phyloP scores from a whole-genome alignment of 495 filamentous ascomycete species.

The Penicillium bialowiezense region DNA sequence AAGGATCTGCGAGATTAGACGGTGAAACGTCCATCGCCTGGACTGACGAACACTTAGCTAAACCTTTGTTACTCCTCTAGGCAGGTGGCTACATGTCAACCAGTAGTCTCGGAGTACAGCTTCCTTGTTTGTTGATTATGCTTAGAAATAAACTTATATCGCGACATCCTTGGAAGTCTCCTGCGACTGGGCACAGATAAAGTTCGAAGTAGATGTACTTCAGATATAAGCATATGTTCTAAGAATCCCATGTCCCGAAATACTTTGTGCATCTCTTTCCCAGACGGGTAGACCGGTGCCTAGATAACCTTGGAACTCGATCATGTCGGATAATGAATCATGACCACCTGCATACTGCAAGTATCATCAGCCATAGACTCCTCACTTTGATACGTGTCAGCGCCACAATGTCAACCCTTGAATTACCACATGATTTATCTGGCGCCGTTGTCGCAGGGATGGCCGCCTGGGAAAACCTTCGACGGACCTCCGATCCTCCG shows the following conservation, averaged over 20 bases:
- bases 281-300: no score
- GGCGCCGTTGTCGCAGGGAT: conserved; percentile 18
- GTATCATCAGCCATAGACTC: background rate
- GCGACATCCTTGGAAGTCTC: no score
- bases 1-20: background rate
- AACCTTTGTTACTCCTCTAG: background rate
- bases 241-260: no score
- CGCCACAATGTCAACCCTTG: conserved; percentile 21
- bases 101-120: no score
- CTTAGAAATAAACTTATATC: no score
- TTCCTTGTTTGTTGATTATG: no score
- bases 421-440: conserved; percentile 15
- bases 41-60: background rate
- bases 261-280: no score
- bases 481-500: conserved; percentile 5
- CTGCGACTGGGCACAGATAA: no score
- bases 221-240: background rate
- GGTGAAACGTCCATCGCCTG: background rate
- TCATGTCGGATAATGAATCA: background rate
- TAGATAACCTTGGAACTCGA: background rate
- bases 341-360: conserved; percentile 2
- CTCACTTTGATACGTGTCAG: conserved; percentile 26
- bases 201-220: background rate
- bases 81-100: no score
- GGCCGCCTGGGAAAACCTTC: conserved; percentile 8